Conservation (phyloP, 352 stramenopile species). For the Phytophthora cactorum region DNA sequence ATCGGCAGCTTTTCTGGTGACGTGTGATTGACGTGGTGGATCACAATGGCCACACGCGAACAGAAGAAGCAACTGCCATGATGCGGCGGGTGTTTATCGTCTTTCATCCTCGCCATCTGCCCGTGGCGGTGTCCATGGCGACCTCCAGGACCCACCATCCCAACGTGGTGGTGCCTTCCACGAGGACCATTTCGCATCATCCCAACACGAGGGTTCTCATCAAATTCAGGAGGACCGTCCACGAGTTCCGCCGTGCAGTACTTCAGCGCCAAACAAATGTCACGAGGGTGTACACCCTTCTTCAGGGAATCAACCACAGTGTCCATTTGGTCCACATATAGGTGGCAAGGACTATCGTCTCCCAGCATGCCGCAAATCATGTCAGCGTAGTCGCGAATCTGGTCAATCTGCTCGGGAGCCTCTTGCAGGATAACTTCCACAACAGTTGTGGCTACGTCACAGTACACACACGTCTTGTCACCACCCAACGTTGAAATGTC, state of each 20-base stretch:
- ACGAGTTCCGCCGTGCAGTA: constrained; percentile 37
- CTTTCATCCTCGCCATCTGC: constrained; percentile 7
- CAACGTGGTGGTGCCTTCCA: constrained; percentile 25
- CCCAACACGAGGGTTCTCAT: constrained; percentile 24
- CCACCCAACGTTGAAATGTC: constrained; percentile 9
- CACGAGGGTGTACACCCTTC: constrained; percentile 49
- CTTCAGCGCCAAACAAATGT: constrained; percentile 52
- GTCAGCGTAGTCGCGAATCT: constrained; percentile 56
- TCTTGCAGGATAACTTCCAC: constrained; percentile 57
- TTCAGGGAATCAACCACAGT: constrained; percentile 54
- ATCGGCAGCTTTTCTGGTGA: constrained; percentile 48
- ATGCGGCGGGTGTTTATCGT: constrained; percentile 8
- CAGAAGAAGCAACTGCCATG: constrained; percentile 63
- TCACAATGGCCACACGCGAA: constrained; percentile 43
- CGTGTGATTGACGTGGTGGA: constrained; percentile 53
- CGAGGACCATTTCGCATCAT: constrained; percentile 35
- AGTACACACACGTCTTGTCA: constrained; percentile 67
- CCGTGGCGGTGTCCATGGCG: constrained; percentile 7
- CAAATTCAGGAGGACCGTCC: constrained; percentile 9
- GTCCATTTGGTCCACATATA: constrained; percentile 53
- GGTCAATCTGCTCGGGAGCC: constrained; percentile 47
- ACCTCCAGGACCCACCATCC: constrained; percentile 22
- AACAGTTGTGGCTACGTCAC: constrained; percentile 56
- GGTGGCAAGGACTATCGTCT: constrained; percentile 53
- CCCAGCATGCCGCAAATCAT: constrained; percentile 64